phyloP scores from a whole-genome alignment of 2,329 filamentous ascomycete species.

The Fusarium verticillioides region DNA sequence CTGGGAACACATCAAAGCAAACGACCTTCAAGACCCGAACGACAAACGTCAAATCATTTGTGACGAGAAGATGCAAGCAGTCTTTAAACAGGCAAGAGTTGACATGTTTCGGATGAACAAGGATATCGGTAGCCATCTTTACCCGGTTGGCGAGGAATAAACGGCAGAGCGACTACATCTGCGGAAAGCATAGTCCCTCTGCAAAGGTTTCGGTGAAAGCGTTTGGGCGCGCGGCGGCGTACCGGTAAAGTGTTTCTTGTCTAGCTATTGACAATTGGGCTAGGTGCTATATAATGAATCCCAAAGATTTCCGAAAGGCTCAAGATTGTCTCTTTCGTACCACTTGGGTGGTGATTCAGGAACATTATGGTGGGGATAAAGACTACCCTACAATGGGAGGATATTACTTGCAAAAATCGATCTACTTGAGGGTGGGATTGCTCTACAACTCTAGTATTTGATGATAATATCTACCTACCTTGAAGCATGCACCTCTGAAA shows the following conservation, averaged over 20 bases:
- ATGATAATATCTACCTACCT: not conserved
- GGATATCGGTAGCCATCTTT: constrained; percentile 88
- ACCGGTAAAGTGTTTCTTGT: constrained; percentile 34
- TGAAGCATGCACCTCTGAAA: not conserved
- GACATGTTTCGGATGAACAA: constrained; percentile 99
- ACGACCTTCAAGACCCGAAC: constrained; percentile 87
- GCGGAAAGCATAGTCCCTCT: constrained; percentile 1
- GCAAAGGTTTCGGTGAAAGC: constrained; percentile 37
- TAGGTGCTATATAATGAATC: constrained; percentile 11
- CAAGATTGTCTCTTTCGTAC: not conserved
- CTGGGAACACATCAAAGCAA: constrained; percentile 92
- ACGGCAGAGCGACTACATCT: not conserved
- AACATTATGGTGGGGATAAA: not conserved
- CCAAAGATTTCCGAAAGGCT: not conserved
- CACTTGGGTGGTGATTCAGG: not conserved
- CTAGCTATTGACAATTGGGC: not conserved
- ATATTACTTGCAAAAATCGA: not conserved
- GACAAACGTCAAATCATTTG: constrained; percentile 95
- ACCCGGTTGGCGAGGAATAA: constrained; percentile 73
- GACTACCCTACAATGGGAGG: not conserved
- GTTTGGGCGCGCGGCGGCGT: constrained; percentile 43
- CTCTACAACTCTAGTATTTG: not conserved
- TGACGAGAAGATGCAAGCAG: constrained; percentile 88
- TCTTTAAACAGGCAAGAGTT: constrained; percentile 90
- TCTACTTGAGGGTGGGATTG: not conserved